These are phyloP conservation scores for Mortierella sp. DNA, from an alignment of 371 early-diverging fungal genomes.

Conservation along the genomic window DNA sequence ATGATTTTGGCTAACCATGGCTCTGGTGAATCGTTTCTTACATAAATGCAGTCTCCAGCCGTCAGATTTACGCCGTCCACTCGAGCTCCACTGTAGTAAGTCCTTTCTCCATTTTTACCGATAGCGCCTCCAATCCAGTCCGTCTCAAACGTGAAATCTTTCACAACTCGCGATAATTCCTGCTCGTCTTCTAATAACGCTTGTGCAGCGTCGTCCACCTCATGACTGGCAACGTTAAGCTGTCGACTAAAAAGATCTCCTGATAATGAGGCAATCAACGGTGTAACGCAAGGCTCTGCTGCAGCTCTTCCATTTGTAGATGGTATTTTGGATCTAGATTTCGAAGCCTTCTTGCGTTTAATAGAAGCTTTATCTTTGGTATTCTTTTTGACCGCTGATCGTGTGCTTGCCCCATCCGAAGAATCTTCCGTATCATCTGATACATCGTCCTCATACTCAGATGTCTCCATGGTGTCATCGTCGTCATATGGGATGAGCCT, in stretches of 20 bases:
- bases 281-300: background rate
- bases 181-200: background rate
- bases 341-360: background rate
- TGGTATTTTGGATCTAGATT: background rate
- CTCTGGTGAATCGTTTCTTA: background rate
- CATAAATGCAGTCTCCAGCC: background rate
- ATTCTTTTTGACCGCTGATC: background rate
- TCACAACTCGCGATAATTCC: background rate
- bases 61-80: background rate
- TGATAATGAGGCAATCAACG: background rate
- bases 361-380: background rate
- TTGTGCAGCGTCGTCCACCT: background rate
- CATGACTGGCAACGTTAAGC: background rate
- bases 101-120: background rate
- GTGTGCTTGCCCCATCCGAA: too few species aligned
- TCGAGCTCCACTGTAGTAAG: background rate
- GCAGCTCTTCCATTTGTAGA: background rate
- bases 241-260: conserved; percentile 6
- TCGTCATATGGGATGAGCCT: background rate
- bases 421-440: too few species aligned
- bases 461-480: background rate
- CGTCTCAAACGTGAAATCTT: background rate
- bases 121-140: background rate
- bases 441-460: too few species aligned
- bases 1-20: conserved; percentile 1